phyloP scores from a whole-genome alignment of 129 eudicot species.

The Saposhnikovia divaricata region DNA sequence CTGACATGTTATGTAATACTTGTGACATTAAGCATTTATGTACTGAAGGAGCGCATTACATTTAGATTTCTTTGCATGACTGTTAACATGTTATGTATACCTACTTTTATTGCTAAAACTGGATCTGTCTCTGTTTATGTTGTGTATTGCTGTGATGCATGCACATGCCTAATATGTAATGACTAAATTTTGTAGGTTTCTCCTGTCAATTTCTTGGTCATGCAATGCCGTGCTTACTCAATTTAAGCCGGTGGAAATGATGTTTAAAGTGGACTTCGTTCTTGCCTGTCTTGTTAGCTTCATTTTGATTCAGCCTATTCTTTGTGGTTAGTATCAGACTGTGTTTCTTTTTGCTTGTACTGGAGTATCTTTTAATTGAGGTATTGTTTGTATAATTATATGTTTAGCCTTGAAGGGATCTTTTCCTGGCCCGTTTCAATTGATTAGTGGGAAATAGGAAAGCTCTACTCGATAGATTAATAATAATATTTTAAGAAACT shows the following conservation, averaged over 20 bases:
- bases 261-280: slow-evolving; percentile 32
- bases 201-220: background rate
- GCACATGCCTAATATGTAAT: background rate
- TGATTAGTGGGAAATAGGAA: background rate
- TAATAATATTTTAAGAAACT: background rate
- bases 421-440: background rate
- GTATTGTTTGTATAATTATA: background rate
- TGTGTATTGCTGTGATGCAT: too few relatives aligned
- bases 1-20: background rate
- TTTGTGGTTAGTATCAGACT: slow-evolving; percentile 39
- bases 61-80: background rate
- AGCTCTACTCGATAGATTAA: background rate
- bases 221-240: background rate
- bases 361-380: background rate
- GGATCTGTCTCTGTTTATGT: background rate
- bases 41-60: background rate
- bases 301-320: slow-evolving; percentile 34
- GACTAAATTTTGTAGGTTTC: slow-evolving; percentile 18
- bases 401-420: background rate
- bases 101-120: background rate
- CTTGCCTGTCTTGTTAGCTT: slow-evolving; percentile 38
- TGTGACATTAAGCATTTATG: background rate
- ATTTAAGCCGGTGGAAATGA: slow-evolving; percentile 38
- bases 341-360: background rate
- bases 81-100: background rate